phyloP scores from a whole-genome alignment of 192 early-diverging fungal genomes.

The Gonapodya sp. region DNA sequence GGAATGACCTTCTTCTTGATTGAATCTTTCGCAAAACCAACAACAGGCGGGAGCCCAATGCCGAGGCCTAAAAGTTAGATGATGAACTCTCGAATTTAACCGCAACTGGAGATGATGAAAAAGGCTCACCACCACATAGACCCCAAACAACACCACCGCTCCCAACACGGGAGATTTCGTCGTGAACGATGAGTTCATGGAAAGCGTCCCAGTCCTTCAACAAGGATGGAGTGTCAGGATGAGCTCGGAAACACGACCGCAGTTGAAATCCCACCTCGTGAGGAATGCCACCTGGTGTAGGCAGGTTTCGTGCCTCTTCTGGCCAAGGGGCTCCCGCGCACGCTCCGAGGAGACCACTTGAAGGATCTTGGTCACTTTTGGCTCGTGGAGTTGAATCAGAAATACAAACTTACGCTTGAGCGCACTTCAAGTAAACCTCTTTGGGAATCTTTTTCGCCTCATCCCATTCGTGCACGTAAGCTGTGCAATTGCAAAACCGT shows the following conservation, averaged over 20 bases:
- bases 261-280: neutral
- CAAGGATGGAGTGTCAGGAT: neutral
- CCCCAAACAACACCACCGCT: constrained; percentile 77
- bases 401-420: constrained; percentile 30
- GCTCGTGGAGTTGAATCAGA: neutral
- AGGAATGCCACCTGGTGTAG: neutral
- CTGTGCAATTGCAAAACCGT: neutral
- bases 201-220: constrained; percentile 51
- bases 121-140: constrained; percentile 47
- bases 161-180: constrained; percentile 71
- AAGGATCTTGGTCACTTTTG: no score
- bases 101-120: neutral
- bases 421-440: constrained; percentile 62
- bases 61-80: constrained; percentile 29
- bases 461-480: constrained; percentile 33
- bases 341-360: neutral
- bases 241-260: neutral
- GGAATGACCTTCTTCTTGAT: constrained; percentile 55
- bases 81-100: neutral
- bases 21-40: constrained; percentile 59
- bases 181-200: constrained; percentile 63
- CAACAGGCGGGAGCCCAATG: constrained; percentile 66
- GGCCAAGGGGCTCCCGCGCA: neutral
- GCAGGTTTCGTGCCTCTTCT: neutral
- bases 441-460: constrained; percentile 69